Conservation (phyloP, 768 basidiomycete genomes). For the Kwoniella sp. region DNA sequence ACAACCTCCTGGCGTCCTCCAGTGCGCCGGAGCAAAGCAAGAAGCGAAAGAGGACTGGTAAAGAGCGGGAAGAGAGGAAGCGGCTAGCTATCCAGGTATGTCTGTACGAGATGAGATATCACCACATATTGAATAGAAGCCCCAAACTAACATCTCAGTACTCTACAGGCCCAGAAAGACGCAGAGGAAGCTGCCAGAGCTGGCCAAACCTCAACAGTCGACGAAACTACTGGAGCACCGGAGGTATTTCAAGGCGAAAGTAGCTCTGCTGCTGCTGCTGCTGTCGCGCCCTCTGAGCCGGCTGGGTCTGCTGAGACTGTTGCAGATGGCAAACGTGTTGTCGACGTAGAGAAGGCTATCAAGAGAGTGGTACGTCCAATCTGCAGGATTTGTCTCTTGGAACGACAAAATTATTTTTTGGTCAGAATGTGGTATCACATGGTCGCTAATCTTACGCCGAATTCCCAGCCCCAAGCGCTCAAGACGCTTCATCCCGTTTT, state of each 20-base stretch:
- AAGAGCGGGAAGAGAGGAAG: constrained; percentile 50
- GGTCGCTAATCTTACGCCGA: too few relatives aligned
- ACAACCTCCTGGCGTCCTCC: neutral
- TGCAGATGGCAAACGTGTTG: neutral
- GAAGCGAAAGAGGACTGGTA: constrained; percentile 54
- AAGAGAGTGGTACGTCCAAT: constrained; percentile 18
- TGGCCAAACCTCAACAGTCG: constrained; percentile 1
- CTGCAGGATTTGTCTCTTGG: too few relatives aligned
- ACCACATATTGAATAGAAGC: neutral
- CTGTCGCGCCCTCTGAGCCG: too few relatives aligned
- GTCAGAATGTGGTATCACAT: too few relatives aligned
- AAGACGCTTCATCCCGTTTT: constrained; percentile 73
- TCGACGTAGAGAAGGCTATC: constrained; percentile 21
- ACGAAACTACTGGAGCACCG: neutral
- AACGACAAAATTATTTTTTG: too few relatives aligned
- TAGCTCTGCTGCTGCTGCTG: neutral
- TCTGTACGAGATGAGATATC: too few relatives aligned
- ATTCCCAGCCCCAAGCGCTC: constrained; percentile 74
- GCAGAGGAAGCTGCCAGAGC: constrained; percentile 10
- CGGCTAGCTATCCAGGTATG: constrained; percentile 37
- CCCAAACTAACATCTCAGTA: neutral
- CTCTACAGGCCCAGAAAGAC: constrained; percentile 10
- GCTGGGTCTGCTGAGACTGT: neutral
- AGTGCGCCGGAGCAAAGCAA: constrained; percentile 8
- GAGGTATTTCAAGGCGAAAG: neutral